Conservation (phyloP, 352 stramenopile species). For the Phytophthora pistaciae region DNA sequence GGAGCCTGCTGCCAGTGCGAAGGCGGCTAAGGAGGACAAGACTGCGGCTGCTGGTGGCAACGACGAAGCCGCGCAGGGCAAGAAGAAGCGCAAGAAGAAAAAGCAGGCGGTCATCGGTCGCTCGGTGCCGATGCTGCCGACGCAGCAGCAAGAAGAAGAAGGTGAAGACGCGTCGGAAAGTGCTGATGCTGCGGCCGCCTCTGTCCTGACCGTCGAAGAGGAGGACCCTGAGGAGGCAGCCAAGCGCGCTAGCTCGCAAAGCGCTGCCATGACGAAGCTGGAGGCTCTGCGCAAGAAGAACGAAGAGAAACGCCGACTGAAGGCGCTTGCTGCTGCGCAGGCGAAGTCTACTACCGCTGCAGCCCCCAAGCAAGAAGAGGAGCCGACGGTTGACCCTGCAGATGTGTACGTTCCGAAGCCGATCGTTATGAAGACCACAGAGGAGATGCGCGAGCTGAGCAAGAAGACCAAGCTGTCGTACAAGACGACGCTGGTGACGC, state of each 20-base stretch:
- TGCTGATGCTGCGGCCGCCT: constrained; percentile 5
- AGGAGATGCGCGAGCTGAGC: constrained; percentile 68
- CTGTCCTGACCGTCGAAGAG: constrained; percentile 16
- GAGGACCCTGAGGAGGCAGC: constrained; percentile 22
- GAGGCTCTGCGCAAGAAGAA: constrained; percentile 83
- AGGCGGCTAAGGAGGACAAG: background rate
- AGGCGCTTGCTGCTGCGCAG: constrained; percentile 34
- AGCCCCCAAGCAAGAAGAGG: constrained; percentile 26
- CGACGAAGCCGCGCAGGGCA: constrained; percentile 5
- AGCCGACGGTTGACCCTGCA: constrained; percentile 30
- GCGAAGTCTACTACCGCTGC: background rate
- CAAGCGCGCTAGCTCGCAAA: constrained; percentile 60
- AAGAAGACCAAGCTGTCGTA: constrained; percentile 55
- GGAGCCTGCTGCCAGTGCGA: constrained; percentile 4
- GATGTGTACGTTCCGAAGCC: constrained; percentile 70
- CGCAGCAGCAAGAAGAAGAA: constrained; percentile 2
- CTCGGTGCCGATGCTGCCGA: constrained; percentile 39
- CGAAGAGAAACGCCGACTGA: constrained; percentile 69
- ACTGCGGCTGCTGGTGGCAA: background rate
- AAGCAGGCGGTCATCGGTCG: constrained; percentile 25
- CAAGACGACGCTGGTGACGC: constrained; percentile 78
- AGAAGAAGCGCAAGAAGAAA: constrained; percentile 49
- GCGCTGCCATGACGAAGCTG: constrained; percentile 71
- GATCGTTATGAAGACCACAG: constrained; percentile 74
- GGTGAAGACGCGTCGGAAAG: background rate